These are phyloP conservation scores for Nigrospora sphaerica DNA, from an alignment of 2,329 filamentous ascomycete species.

Conservation along the genomic window DNA sequence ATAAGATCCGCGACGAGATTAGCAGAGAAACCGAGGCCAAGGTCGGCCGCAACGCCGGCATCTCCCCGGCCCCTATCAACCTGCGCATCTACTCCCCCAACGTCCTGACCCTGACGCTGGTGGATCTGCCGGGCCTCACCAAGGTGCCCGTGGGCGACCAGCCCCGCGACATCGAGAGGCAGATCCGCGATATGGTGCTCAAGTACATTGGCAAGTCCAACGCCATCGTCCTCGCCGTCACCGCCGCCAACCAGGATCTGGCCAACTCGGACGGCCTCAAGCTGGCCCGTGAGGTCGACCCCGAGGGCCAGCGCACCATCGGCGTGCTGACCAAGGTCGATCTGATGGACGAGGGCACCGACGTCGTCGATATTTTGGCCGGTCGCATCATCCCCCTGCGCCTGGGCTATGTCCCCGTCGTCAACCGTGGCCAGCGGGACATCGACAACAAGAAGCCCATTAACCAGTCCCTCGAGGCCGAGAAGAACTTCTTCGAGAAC, in stretches of 20 bases:
- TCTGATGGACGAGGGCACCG: constrained; percentile 20
- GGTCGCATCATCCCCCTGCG: constrained; percentile 94
- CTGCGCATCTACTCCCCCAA: constrained; percentile 97
- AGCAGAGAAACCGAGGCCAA: constrained; percentile 36
- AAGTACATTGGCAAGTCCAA: constrained; percentile 47
- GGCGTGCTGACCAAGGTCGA: constrained; percentile 44
- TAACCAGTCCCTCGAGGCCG: constrained; percentile 79
- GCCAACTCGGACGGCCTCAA: constrained; percentile 49
- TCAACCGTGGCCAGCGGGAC: constrained; percentile 95
- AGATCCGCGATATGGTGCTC: constrained; percentile 37
- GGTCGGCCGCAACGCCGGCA: constrained; percentile 92
- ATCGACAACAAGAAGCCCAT: constrained; percentile 98
- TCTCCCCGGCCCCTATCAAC: constrained; percentile 95
- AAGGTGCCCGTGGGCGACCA: constrained; percentile 34
- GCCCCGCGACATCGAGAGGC: constrained; percentile 29
- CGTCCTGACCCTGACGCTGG: constrained; percentile 70
- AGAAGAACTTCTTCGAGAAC: constrained; percentile 96
- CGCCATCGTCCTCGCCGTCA: constrained; percentile 52
- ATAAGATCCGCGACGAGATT: constrained; percentile 39
- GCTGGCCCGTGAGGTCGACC: constrained; percentile 26
- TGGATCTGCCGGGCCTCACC: constrained; percentile 52
- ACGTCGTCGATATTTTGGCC: constrained; percentile 82
- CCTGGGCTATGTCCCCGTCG: constrained; percentile 92
- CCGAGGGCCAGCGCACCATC: constrained; percentile 33
- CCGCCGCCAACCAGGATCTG: constrained; percentile 47